Evolutionary conservation across 176 grass and related monocot genomes (phyloP), one percentile per base, ranked within the genome.

Genomic region (Musa itinerans): DNA sequence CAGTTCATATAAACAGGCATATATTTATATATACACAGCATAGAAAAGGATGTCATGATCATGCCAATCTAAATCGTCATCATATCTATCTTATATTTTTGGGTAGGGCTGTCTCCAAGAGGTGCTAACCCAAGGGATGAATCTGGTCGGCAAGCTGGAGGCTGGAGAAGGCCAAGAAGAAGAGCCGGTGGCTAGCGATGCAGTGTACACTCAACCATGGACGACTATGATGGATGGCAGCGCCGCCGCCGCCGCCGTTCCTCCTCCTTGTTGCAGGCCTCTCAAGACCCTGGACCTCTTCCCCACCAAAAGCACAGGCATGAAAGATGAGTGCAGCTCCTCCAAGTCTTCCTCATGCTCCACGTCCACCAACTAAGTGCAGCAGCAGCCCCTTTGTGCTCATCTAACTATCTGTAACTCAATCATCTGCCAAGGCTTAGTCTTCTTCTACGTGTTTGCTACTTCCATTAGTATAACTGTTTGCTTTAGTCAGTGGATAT

Each of bases 261-360:
- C 59, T 17, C 85, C 89, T 11, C 85, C 87, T n/a, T 88, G 87
- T 68, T 92, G 87, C 81, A 80, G 83, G 49, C 79, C 82, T 76
- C 90, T 87, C 21, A 90, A 83, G 72, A 97, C 93, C 27, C 54
- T 97, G 55, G 90, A 97, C 11, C 87, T 97, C 65, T 97, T 97
- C 78, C 93, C 93, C 10, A 90, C 87, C 11, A 90, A 81, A 79
- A 90, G 85, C 87, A 90, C 79, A 25, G 83, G 93, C 0, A 83
- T 97, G 61, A 92, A 66, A 76, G 93, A 97, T 11, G 90, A 97
- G 26, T 93, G 83, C 68, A 93, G 82, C 83, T 89, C 90, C 72
- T 97, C 93, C 80, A 93, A 97, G 73, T 97, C 87, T 52, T 92
- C 93, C 3, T 90, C 93, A 51, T 92, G 93, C 81, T 92, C 93